phyloP scores from a whole-genome alignment of 2,329 filamentous ascomycete species.

The Ramichloridium luteum region DNA sequence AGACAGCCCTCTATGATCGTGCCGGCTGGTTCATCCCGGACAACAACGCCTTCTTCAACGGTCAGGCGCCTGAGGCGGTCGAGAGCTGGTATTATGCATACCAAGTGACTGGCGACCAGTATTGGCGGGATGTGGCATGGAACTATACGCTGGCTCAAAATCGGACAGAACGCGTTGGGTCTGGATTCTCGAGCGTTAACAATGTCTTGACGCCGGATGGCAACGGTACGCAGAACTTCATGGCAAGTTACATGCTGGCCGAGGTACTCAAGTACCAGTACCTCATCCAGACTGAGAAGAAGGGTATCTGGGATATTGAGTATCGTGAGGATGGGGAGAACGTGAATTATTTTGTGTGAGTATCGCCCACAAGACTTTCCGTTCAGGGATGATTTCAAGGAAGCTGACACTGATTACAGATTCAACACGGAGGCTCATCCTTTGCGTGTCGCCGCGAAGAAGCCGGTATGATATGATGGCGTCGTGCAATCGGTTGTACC shows the following conservation, averaged over 20 bases:
- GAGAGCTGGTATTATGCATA: conserved; percentile 18
- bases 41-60: conserved; percentile 56
- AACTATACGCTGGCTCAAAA: conserved; percentile 11
- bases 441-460: conserved; percentile 29
- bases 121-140: conserved; percentile 14
- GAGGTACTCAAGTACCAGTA: conserved; percentile 77
- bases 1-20: conserved; percentile 49
- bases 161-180: conserved; percentile 7
- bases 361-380: too few species aligned
- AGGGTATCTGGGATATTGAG: conserved; percentile 47
- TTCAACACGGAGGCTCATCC: conserved; percentile 57
- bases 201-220: conserved; percentile 8
- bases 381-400: too few species aligned
- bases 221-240: conserved; percentile 52
- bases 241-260: conserved; percentile 77
- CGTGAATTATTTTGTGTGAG: conserved; percentile 46
- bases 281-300: conserved; percentile 46
- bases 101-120: conserved; percentile 12
- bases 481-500: too few species aligned
- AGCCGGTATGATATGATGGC: conserved; percentile 7
- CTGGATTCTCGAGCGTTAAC: conserved; percentile 9
- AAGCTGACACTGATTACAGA: too few species aligned
- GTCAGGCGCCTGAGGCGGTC: conserved; percentile 15
- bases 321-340: conserved; percentile 28
- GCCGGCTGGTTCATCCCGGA: conserved; percentile 59